Evolutionary conservation across 2,329 filamentous ascomycete species (phyloP), one percentile per base, ranked within the genome.

Genomic region (Penicillium glabrum): DNA sequence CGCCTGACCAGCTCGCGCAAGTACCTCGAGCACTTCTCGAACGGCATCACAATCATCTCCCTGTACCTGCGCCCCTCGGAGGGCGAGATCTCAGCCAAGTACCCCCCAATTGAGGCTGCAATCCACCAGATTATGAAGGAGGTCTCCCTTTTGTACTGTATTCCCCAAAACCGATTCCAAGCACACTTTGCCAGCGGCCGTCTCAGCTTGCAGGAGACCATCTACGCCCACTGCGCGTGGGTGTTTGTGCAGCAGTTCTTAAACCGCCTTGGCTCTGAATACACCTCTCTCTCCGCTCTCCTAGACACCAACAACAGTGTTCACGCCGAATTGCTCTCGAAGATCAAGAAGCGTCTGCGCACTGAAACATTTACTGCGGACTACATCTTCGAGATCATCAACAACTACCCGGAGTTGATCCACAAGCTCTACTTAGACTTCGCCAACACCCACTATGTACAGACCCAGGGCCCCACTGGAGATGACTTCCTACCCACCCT

Each of bases 101-200:
- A 84, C 72, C 93, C 93, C 39, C 89, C 92, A 0, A 91, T 98
- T 65, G 91, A 97, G 69, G 89, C 93, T 66, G 95, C 93, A 3
- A 96, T 99, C 64, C 91, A 97, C 77, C 95, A 99, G 78, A 97
- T 99, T 80, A 96, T 95, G 80, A 98, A 98, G 83, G 95, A 99
- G 76, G 89, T 96, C 50, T 98, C 95, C 1, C 84, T 99, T 57
- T 83, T 99, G 19, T 99, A 98, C 85, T 99, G 95, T 75, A 89
- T 99, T 65, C 95, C 95, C 14, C 93, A 96, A 76, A 99, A 96
- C 83, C 95, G 93, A 77, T 91, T 99, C 75, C 93, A 97, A 77
- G 81, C 83, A 57, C 86, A 96, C 67, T 99, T 99, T 75, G 90
- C 90, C 50, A 87, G 85, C 16, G 93, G 93, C 49, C 85, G 89